phyloP scores from a whole-genome alignment of 1,139 yeast genomes.

The Candida labiduridarum region DNA sequence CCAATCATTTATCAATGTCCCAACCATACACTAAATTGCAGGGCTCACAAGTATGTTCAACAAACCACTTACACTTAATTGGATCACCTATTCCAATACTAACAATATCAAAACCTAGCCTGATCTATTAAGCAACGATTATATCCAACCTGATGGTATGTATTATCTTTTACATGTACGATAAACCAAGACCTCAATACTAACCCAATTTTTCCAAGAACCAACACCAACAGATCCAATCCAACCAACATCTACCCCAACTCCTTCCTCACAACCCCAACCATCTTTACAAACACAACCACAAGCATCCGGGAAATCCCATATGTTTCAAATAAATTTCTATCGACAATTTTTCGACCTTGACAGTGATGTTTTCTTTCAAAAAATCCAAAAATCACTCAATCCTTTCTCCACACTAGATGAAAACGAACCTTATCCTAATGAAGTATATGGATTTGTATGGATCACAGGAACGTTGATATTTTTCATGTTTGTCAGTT shows the following conservation, averaged over 20 bases:
- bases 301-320: slow-evolving; percentile 28
- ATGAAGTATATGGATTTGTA: slow-evolving; percentile 79
- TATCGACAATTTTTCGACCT: slow-evolving; percentile 65
- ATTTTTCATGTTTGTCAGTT: slow-evolving; percentile 70
- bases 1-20: slow-evolving; percentile 4
- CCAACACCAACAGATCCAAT: slow-evolving; percentile 6
- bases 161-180: slow-evolving; percentile 2
- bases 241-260: slow-evolving; percentile 9
- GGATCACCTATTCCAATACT: neutral
- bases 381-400: slow-evolving; percentile 42
- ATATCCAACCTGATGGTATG: slow-evolving; percentile 25
- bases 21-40: slow-evolving; percentile 8
- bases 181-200: neutral
- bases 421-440: slow-evolving; percentile 30
- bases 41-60: slow-evolving; percentile 9
- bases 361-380: slow-evolving; percentile 60
- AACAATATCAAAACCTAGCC: slow-evolving; percentile 9
- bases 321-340: slow-evolving; percentile 56
- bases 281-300: slow-evolving; percentile 18
- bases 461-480: slow-evolving; percentile 86
- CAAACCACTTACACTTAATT: neutral
- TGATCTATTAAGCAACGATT: slow-evolving; percentile 19
- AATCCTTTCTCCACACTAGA: slow-evolving; percentile 42
- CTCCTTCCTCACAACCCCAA: slow-evolving; percentile 20
- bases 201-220: neutral